Evolutionary conservation across 768 basidiomycete species (phyloP).

Genomic region (Filobasidium floriforme): DNA sequence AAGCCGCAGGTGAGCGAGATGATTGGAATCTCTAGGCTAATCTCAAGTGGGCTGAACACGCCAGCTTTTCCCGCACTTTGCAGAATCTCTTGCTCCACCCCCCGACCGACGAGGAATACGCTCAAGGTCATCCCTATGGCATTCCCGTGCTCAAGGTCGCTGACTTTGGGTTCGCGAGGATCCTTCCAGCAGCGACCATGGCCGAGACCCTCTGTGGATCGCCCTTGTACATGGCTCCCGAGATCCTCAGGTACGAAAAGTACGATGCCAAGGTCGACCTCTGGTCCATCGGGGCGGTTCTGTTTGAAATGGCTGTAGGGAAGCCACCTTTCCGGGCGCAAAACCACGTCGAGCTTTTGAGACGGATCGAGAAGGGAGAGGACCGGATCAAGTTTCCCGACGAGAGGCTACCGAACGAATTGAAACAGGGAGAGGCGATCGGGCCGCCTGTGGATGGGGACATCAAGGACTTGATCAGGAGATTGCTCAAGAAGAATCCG

Average conservation of each 20-base stretch:
- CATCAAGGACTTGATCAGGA: constrained; percentile 77
- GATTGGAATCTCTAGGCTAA: neutral
- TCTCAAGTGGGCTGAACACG: neutral
- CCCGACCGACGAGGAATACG: constrained; percentile 67
- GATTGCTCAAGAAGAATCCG: constrained; percentile 75
- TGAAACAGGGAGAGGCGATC: constrained; percentile 33
- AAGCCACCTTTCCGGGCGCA: constrained; percentile 88
- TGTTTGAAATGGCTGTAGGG: constrained; percentile 91
- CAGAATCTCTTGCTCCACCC: constrained; percentile 87
- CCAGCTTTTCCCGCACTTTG: neutral
- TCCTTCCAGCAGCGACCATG: constrained; percentile 82
- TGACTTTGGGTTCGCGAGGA: constrained; percentile 95
- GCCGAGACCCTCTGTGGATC: constrained; percentile 97
- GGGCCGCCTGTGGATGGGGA: constrained; percentile 63
- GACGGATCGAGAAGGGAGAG: constrained; percentile 84
- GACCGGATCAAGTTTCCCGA: constrained; percentile 84
- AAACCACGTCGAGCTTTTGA: constrained; percentile 90
- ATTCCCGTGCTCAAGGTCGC: constrained; percentile 94
- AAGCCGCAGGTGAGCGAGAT: constrained; percentile 63
- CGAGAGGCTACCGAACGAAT: constrained; percentile 57
- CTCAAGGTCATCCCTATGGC: constrained; percentile 77
- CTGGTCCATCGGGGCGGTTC: constrained; percentile 95
- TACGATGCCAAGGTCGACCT: constrained; percentile 97
- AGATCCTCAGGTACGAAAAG: constrained; percentile 92
- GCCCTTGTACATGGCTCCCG: constrained; percentile 98